Percentiles rank a stretch among this genome's conserved stretches.
phyloP scores from a whole-genome alignment of 768 basidiomycete genomes.

The Harrya chromipes region DNA sequence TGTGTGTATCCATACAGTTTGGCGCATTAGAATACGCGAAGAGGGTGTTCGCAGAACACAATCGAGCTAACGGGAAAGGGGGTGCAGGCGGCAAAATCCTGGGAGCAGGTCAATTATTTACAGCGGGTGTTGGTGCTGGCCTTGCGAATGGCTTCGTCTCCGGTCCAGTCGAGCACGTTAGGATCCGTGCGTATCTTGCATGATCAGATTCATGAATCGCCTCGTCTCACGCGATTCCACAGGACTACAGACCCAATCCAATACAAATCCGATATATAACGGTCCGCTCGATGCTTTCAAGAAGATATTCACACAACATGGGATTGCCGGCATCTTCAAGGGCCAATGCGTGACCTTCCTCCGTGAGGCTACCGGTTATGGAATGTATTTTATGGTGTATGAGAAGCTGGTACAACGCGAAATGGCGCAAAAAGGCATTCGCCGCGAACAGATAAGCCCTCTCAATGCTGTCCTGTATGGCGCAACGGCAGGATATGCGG shows the following conservation, averaged over 20 bases:
- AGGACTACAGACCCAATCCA: constrained; percentile 92
- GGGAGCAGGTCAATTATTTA: constrained; percentile 60
- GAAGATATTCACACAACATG: constrained; percentile 75
- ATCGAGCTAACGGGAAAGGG: constrained; percentile 55
- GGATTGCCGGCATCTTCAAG: constrained; percentile 86
- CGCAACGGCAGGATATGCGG: constrained; percentile 89
- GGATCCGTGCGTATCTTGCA: constrained; percentile 48
- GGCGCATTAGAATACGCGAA: constrained; percentile 86
- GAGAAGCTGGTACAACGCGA: constrained; percentile 89
- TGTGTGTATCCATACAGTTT: constrained; percentile 96
- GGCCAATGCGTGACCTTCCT: constrained; percentile 87
- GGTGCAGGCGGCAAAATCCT: constrained; percentile 64
- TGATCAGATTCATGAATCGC: background rate
- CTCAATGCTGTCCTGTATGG: constrained; percentile 82
- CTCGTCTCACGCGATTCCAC: constrained; percentile 10
- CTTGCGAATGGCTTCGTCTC: constrained; percentile 90
- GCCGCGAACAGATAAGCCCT: constrained; percentile 73
- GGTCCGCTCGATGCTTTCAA: constrained; percentile 88
- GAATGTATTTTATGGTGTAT: constrained; percentile 88
- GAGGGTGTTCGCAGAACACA: constrained; percentile 67
- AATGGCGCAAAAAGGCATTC: constrained; percentile 68
- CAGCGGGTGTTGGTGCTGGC: constrained; percentile 81
- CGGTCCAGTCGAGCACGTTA: constrained; percentile 95
- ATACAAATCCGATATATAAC: constrained; percentile 66
- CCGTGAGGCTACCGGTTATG: constrained; percentile 81